Conservation (phyloP, 805 yeast genomes). For the Yarrowia yakushimensis region DNA sequence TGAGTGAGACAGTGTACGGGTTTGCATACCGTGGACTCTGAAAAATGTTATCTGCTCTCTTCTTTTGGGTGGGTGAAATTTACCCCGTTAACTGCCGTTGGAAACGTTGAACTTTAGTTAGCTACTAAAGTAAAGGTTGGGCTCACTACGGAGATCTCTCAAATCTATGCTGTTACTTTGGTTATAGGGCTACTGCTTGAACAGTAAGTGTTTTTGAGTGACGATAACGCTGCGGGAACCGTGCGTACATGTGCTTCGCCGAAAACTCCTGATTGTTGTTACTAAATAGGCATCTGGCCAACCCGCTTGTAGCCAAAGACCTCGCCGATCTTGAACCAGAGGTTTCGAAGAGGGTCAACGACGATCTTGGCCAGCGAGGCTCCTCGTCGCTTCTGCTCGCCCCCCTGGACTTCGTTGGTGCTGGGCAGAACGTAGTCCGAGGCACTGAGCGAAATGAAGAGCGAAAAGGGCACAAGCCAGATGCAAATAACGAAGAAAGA, state of each 20-base stretch:
- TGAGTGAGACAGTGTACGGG: too few species aligned
- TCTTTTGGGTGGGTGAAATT: neutral
- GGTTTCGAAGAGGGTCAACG: slow-evolving; percentile 3
- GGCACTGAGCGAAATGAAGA: slow-evolving; percentile 88
- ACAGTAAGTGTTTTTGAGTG: neutral
- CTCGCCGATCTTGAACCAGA: slow-evolving; percentile 1
- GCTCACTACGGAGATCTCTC: neutral
- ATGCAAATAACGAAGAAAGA: slow-evolving; percentile 90
- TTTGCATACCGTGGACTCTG: too few species aligned
- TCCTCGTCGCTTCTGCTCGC: slow-evolving; percentile 6
- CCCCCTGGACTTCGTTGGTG: slow-evolving; percentile 28
- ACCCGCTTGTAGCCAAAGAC: slow-evolving; percentile 13
- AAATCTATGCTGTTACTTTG: neutral
- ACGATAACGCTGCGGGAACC: too few species aligned
- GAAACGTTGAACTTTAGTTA: neutral
- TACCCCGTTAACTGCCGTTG: neutral
- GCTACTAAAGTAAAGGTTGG: neutral
- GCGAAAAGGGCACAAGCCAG: slow-evolving; percentile 91
- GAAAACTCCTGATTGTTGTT: neutral
- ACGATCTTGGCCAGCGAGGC: slow-evolving; percentile 23
- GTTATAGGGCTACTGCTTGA: neutral
- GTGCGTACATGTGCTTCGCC: too few species aligned
- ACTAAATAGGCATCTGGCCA: slow-evolving; percentile 8
- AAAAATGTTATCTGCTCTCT: too few species aligned
- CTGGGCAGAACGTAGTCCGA: slow-evolving; percentile 82